Conservation (phyloP, 768 basidiomycete species). For the Symmetrospora coprosmae region DNA sequence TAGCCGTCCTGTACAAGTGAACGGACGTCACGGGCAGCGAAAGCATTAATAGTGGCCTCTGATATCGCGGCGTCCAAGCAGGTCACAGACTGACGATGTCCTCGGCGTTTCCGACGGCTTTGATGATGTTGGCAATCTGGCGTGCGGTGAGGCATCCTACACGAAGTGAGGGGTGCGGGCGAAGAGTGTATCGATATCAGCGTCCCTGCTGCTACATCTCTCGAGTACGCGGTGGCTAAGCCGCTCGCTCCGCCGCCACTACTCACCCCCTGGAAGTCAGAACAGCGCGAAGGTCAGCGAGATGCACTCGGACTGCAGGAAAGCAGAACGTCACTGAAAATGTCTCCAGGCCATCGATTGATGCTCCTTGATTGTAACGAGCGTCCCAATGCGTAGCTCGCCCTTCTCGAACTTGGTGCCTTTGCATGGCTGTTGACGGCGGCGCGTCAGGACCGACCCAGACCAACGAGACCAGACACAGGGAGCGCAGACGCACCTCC, state of each 20-base stretch:
- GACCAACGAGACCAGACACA: too few species aligned
- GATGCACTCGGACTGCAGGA: neutral
- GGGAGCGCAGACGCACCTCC: too few species aligned
- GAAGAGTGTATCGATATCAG: neutral
- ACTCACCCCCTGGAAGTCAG: too few species aligned
- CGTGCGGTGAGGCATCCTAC: slow-evolving; percentile 3
- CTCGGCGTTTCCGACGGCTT: neutral
- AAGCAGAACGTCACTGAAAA: neutral
- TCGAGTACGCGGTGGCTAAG: too few species aligned
- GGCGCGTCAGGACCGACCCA: too few species aligned
- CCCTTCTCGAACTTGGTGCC: slow-evolving; percentile 64
- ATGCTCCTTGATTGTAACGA: slow-evolving; percentile 56
- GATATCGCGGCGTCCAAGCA: neutral
- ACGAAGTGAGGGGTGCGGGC: neutral
- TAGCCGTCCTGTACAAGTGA: slow-evolving; percentile 78
- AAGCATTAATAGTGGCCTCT: neutral
- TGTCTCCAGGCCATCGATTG: slow-evolving; percentile 4
- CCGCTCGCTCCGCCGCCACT: too few species aligned
- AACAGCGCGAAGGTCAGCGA: too few species aligned
- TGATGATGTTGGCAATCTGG: neutral
- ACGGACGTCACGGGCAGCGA: slow-evolving; percentile 46
- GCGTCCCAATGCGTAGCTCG: slow-evolving; percentile 53
- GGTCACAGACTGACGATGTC: neutral
- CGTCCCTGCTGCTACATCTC: neutral
- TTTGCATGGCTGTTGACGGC: slow-evolving; percentile 37